These are phyloP conservation scores for Chlorella variabilis DNA, from an alignment of 163 green algal genomes.

Conservation along the genomic window DNA sequence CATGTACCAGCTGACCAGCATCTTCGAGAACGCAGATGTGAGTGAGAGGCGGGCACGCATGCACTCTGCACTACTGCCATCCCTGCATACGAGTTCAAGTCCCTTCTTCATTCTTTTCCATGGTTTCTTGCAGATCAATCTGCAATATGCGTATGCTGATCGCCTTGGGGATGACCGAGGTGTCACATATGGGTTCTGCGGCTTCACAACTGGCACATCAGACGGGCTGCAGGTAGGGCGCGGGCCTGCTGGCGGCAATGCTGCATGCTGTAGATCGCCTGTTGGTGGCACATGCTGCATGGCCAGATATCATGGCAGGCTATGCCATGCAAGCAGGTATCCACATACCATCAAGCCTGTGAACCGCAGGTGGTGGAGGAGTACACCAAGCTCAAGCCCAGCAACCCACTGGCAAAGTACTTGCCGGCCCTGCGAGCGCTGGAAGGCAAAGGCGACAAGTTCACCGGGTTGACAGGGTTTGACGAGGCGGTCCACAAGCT, in stretches of 20 bases:
- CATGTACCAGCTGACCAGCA: slow-evolving; percentile 42
- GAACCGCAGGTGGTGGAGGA: slow-evolving; percentile 31
- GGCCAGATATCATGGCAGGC: too few species aligned
- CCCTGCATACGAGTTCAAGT: too few species aligned
- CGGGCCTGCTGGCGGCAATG: neutral
- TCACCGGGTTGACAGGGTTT: slow-evolving; percentile 20
- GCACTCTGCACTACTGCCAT: too few species aligned
- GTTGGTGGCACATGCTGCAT: too few species aligned
- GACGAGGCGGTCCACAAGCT: slow-evolving; percentile 20
- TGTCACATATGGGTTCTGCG: slow-evolving; percentile 40
- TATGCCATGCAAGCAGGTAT: too few species aligned
- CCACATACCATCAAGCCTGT: too few species aligned
- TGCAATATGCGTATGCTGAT: slow-evolving; percentile 39
- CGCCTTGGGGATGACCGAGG: slow-evolving; percentile 34
- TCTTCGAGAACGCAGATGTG: slow-evolving; percentile 45
- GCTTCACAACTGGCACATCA: slow-evolving; percentile 38
- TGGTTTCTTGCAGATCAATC: slow-evolving; percentile 21
- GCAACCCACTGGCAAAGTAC: slow-evolving; percentile 34
- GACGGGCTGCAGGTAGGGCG: slow-evolving; percentile 21
- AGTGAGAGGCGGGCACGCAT: neutral
- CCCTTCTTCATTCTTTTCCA: too few species aligned
- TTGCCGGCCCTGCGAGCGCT: slow-evolving; percentile 20
- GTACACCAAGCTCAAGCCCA: slow-evolving; percentile 23
- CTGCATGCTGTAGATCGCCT: neutral
- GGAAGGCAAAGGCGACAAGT: neutral